Evolutionary conservation across 2,329 filamentous ascomycete species (phyloP).

Genomic region (Fusarium protoensiforme): DNA sequence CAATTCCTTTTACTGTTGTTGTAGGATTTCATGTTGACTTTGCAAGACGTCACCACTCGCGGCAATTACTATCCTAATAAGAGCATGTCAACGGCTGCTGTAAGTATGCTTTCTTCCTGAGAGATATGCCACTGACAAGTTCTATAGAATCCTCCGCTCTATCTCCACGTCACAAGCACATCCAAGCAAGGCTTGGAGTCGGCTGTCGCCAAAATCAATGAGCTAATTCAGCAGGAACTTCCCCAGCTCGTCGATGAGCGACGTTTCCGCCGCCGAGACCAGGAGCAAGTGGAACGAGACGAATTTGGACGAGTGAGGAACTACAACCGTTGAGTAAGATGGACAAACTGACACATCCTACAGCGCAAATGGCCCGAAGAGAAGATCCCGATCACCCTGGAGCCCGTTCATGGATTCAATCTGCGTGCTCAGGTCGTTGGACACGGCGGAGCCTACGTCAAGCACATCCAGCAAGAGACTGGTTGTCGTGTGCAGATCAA

Average conservation of each 20-base stretch:
- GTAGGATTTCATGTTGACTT: constrained; percentile 67
- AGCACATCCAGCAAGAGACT: constrained; percentile 97
- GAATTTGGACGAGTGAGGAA: constrained; percentile 85
- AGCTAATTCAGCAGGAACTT: constrained; percentile 95
- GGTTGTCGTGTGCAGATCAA: constrained; percentile 98
- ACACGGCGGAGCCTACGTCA: constrained; percentile 93
- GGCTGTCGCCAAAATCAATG: constrained; percentile 88
- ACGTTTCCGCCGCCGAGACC: constrained; percentile 86
- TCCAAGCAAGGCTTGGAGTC: constrained; percentile 91
- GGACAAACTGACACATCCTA: constrained; percentile 23
- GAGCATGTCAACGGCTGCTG: constrained; percentile 92
- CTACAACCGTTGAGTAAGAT: not conserved
- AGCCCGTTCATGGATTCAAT: constrained; percentile 94
- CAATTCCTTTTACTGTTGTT: constrained; percentile 55
- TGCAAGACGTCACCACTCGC: constrained; percentile 95
- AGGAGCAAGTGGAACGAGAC: constrained; percentile 85
- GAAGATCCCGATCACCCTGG: constrained; percentile 89
- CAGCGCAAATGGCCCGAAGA: constrained; percentile 99
- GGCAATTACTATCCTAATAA: constrained; percentile 98
- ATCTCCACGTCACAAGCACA: constrained; percentile 94
- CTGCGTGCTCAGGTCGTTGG: constrained; percentile 96
- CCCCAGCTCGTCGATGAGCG: constrained; percentile 95
- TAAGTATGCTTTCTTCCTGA: constrained; percentile 60
- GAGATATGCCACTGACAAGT: not conserved
- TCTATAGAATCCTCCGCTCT: constrained; percentile 86